A percentile compares a stretch with the other conserved stretches of the same genome.
These are phyloP conservation scores for Haplosporangium gracile DNA, from an alignment of 192 early-diverging fungal species.

Conservation along the genomic window DNA sequence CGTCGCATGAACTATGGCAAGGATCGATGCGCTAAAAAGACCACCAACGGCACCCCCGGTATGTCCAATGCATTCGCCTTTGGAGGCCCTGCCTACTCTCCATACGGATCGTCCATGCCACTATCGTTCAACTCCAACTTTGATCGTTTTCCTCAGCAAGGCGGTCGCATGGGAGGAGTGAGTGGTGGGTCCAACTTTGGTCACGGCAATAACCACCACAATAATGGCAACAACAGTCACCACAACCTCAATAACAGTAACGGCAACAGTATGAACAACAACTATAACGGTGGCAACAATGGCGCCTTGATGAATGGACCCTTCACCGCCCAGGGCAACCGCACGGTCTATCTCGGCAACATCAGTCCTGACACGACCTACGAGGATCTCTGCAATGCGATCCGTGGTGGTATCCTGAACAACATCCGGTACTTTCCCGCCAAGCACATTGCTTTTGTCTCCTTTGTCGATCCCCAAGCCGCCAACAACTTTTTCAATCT, in stretches of 20 bases:
- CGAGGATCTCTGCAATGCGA: constrained; percentile 88
- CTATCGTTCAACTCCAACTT: constrained; percentile 46
- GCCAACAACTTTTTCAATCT: constrained; percentile 75
- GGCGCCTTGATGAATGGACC: constrained; percentile 21
- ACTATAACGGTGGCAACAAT: constrained; percentile 27
- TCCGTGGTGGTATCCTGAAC: constrained; percentile 88
- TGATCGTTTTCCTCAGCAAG: constrained; percentile 41
- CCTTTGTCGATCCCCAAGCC: constrained; percentile 81
- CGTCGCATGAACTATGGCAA: constrained; percentile 84
- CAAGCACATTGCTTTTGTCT: constrained; percentile 88
- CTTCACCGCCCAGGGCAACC: constrained; percentile 63
- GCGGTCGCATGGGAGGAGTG: constrained; percentile 30
- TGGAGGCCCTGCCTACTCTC: constrained; percentile 21
- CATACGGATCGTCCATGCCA: constrained; percentile 31
- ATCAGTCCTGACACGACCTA: constrained; percentile 82
- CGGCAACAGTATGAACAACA: not conserved
- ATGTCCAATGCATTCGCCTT: constrained; percentile 45
- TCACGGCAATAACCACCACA: constrained; percentile 21
- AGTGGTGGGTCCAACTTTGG: constrained; percentile 20
- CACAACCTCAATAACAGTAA: constrained; percentile 28
- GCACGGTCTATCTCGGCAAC: constrained; percentile 88
- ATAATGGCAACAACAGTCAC: not conserved
- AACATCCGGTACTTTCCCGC: constrained; percentile 81
- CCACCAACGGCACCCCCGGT: not conserved
- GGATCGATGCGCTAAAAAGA: constrained; percentile 78